phyloP scores from a whole-genome alignment of 352 stramenopile species.

The Phytopythium montanum region DNA sequence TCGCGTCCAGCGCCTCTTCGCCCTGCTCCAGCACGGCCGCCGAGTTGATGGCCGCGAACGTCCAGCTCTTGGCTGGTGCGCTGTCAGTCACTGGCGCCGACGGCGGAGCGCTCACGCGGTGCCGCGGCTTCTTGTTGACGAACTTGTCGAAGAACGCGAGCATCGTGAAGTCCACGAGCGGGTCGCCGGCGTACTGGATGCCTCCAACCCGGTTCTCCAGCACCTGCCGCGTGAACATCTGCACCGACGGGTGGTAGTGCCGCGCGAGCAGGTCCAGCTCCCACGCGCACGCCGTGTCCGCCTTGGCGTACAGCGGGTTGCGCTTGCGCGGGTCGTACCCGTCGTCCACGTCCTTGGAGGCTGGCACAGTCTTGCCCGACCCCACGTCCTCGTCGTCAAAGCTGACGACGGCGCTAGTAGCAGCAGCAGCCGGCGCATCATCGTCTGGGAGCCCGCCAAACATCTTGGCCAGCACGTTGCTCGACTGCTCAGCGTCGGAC shows the following conservation, averaged over 20 bases:
- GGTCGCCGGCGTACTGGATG: slow-evolving; percentile 95
- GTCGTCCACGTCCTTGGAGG: slow-evolving; percentile 15
- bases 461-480: slow-evolving; percentile 59
- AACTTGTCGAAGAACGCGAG: slow-evolving; percentile 98
- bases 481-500: slow-evolving; percentile 45
- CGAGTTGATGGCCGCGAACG: slow-evolving; percentile 63
- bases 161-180: slow-evolving; percentile 96
- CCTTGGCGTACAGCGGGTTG: slow-evolving; percentile 82
- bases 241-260: slow-evolving; percentile 98
- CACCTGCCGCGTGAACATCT: slow-evolving; percentile 88
- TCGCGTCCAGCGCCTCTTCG: slow-evolving; percentile 62
- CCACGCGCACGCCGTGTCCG: slow-evolving; percentile 84
- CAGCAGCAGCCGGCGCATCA: slow-evolving; percentile 5
- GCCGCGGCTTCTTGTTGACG: slow-evolving; percentile 96
- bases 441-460: slow-evolving; percentile 36
- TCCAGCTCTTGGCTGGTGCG: slow-evolving; percentile 56
- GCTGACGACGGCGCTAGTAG: slow-evolving; percentile 18
- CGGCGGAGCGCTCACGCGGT: slow-evolving; percentile 26
- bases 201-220: slow-evolving; percentile 37
- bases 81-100: no score
- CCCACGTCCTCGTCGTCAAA: slow-evolving; percentile 39
- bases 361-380: background rate
- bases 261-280: slow-evolving; percentile 89
- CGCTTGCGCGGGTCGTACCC: slow-evolving; percentile 86
- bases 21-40: slow-evolving; percentile 63